phyloP scores from a whole-genome alignment of 2,329 filamentous ascomycete genomes.

The Didymella exigua region DNA sequence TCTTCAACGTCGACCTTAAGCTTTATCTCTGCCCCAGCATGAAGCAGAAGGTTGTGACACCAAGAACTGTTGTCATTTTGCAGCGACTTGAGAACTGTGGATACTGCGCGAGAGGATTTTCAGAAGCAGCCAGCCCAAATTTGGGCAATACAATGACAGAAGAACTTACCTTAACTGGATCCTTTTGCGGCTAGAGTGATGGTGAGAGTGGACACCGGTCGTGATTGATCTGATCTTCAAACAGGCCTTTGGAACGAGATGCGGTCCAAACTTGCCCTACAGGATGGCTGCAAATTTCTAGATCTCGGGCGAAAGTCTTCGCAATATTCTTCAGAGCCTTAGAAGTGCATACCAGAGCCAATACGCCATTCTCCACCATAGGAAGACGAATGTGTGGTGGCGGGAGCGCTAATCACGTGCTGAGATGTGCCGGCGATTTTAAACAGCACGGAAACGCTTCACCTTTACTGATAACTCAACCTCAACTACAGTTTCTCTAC shows the following conservation, averaged over 20 bases:
- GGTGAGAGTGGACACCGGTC: background rate
- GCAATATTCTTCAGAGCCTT: too few species aligned
- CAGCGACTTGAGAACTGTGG: background rate
- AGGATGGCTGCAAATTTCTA: background rate
- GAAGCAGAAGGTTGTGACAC: background rate
- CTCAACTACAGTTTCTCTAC: background rate
- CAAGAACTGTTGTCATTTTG: background rate
- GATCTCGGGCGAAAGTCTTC: background rate
- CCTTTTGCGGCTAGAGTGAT: background rate
- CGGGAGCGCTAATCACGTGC: conserved; percentile 8
- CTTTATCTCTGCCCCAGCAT: too few species aligned
- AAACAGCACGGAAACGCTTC: conserved; percentile 9
- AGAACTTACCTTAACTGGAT: background rate
- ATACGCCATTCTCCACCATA: too few species aligned
- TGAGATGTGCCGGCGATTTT: conserved; percentile 8
- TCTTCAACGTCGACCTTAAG: too few species aligned
- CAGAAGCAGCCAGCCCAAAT: too few species aligned
- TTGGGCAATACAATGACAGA: too few species aligned
- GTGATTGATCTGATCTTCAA: background rate
- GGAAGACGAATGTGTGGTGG: background rate
- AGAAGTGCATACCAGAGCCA: background rate
- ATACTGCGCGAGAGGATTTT: background rate
- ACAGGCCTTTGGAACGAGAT: too few species aligned
- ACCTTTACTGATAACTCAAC: conserved; percentile 12
- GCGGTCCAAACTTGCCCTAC: background rate